A percentile compares a stretch with the other conserved stretches of the same genome.
These are phyloP conservation scores for Coniophora puteana DNA, from an alignment of 1,284 basidiomycete genomes.

Conservation along the genomic window DNA sequence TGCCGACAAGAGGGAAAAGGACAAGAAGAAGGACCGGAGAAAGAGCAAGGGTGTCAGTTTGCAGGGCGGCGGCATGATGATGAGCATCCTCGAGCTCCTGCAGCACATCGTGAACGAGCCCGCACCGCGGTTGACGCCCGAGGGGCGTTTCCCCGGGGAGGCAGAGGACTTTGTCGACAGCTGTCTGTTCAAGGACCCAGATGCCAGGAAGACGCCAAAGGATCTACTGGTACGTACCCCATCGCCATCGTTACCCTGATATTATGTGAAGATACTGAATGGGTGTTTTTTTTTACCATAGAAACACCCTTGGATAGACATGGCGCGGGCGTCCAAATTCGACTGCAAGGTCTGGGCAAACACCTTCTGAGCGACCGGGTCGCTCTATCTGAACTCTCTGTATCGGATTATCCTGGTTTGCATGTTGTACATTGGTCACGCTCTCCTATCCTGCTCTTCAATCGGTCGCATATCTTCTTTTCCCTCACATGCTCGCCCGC, in stretches of 20 bases:
- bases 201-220: slow-evolving; percentile 74
- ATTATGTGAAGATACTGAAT: slow-evolving; percentile 10
- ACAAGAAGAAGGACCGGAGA: slow-evolving; percentile 46
- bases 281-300: slow-evolving; percentile 19
- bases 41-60: slow-evolving; percentile 84
- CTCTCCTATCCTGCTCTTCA: slow-evolving; percentile 22
- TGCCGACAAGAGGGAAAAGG: slow-evolving; percentile 32
- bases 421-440: slow-evolving; percentile 18
- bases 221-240: slow-evolving; percentile 64
- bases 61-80: slow-evolving; percentile 89
- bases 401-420: slow-evolving; percentile 8
- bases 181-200: slow-evolving; percentile 84
- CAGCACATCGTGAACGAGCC: slow-evolving; percentile 99
- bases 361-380: slow-evolving; percentile 40
- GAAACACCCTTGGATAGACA: slow-evolving; percentile 59
- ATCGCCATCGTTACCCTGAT: background rate
- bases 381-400: slow-evolving; percentile 10
- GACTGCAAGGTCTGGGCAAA: slow-evolving; percentile 65
- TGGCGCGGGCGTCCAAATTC: slow-evolving; percentile 43
- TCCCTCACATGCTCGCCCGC: too few species aligned
- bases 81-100: slow-evolving; percentile 95
- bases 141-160: slow-evolving; percentile 64
- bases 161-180: slow-evolving; percentile 80
- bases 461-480: slow-evolving; percentile 26
- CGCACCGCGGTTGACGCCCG: slow-evolving; percentile 74